A percentile compares a stretch with the other conserved stretches of the same genome.
Evolutionary conservation across 306 rosid genomes (phyloP).

Genomic region (Fragaria vesca): DNA sequence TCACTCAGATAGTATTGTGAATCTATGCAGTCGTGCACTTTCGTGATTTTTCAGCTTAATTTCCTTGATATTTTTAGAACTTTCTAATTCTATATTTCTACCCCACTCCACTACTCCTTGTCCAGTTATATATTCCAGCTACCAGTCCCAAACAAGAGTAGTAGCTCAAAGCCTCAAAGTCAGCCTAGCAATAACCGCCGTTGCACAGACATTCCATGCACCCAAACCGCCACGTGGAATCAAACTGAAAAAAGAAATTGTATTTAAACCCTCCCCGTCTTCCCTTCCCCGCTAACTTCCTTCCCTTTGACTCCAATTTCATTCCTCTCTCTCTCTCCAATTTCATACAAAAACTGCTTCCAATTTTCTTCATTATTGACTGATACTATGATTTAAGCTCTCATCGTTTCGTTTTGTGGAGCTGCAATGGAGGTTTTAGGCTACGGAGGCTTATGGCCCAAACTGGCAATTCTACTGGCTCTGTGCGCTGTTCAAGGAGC

Average conservation of each 20-base stretch:
- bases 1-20: no score
- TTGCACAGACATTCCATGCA: not conserved
- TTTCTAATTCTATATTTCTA: no score
- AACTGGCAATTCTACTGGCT: conserved; percentile 20
- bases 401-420: conserved; percentile 8
- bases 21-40: no score
- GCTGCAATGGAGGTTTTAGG: conserved; percentile 32
- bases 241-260: not conserved
- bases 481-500: conserved; percentile 12
- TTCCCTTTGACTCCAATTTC: conserved; percentile 24
- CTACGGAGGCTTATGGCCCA: conserved; percentile 24
- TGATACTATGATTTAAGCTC: conserved; percentile 1
- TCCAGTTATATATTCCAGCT: no score
- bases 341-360: not conserved
- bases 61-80: no score
- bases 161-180: no score
- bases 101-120: no score
- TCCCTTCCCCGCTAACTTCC: conserved; percentile 16
- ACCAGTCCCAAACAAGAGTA: no score
- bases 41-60: no score
- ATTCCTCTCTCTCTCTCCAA: not conserved
- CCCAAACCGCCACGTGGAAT: not conserved
- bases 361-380: not conserved
- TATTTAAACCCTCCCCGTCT: conserved; percentile 4
- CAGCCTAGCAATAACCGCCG: no score